Evolutionary conservation across 805 yeast species (phyloP), one percentile per base, ranked within the genome.

Genomic region (Jamesozyma spencerorum): DNA sequence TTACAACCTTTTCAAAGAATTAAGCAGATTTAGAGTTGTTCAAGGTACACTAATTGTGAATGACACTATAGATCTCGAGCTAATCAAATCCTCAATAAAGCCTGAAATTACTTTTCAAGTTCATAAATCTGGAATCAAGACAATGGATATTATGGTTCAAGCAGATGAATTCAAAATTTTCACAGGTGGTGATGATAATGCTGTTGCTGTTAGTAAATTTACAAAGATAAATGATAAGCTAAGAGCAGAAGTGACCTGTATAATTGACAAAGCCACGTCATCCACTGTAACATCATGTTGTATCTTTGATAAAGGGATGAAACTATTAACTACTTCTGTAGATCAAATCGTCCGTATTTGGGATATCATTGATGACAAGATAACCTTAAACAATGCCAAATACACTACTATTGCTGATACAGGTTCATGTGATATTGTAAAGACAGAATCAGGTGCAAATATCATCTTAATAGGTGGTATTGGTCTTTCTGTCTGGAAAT

Each of bases 111-210:
- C 11, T 37, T 71, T 75, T 39, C 73, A 64, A 39, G 65, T 85
- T 11, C 98, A 92, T 53, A 95, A 88, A 58, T 85, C 90, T 30
- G 86, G 96, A 31, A 72, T 90, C 36, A 84, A 86, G 46, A 71
- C 81, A 1, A 54, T 84, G n/a, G 69, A 62, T 12, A 38, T 66
- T 2, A 38, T 59, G 11, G 51, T 45, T 2, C 41, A 37, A 32
- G 36, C 39, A 1, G 28, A 31, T 6, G 43, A 37, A 3, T 39
- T 63, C 2, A 54, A 61, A 18, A 58, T 84, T 4, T 64, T 77
- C 4, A 77, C 95, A 1, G 97, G 96, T 26, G 97, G 98, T 40
- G 98, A 92, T 56, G 98, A 92, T 53, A 88, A 90, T 60, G 82
- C 86, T 0, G 53, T 83, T 3, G 71, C 67, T 1, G 54, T 74